These are phyloP conservation scores for Mycena polygramma DNA, from an alignment of 768 basidiomycete genomes.

Conservation along the genomic window DNA sequence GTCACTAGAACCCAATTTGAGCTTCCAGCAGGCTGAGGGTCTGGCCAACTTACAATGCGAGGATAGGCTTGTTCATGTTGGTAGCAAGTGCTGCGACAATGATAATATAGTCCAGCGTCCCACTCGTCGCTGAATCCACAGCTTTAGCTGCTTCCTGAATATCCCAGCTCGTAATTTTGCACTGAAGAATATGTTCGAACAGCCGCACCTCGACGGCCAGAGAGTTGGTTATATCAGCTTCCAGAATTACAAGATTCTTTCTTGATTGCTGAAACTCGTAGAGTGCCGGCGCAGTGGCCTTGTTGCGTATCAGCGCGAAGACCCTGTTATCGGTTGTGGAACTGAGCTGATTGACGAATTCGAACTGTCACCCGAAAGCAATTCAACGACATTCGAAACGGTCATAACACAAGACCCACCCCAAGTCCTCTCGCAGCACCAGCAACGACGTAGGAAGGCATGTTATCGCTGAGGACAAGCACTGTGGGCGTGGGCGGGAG, in stretches of 20 bases:
- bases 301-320: slow-evolving; percentile 30
- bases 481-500: slow-evolving; percentile 1
- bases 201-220: slow-evolving; percentile 27
- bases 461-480: background rate
- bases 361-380: too few species aligned
- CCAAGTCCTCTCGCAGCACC: slow-evolving; percentile 33
- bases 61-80: slow-evolving; percentile 28
- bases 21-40: slow-evolving; percentile 22
- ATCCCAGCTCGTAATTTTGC: slow-evolving; percentile 10
- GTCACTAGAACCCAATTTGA: slow-evolving; percentile 24
- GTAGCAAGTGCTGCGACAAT: slow-evolving; percentile 27
- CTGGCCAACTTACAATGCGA: slow-evolving; percentile 26
- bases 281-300: slow-evolving; percentile 22
- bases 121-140: slow-evolving; percentile 23
- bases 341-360: slow-evolving; percentile 33
- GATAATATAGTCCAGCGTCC: slow-evolving; percentile 32
- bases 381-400: too few species aligned
- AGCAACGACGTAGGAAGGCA: slow-evolving; percentile 30
- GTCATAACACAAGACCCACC: slow-evolving; percentile 29
- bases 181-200: slow-evolving; percentile 16
- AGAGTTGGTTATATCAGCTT: slow-evolving; percentile 29
- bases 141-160: slow-evolving; percentile 26
- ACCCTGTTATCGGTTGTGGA: slow-evolving; percentile 29
- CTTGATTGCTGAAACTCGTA: slow-evolving; percentile 27
- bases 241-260: slow-evolving; percentile 23